phyloP scores from a whole-genome alignment of 768 basidiomycete genomes.

The Boletus fagicola region DNA sequence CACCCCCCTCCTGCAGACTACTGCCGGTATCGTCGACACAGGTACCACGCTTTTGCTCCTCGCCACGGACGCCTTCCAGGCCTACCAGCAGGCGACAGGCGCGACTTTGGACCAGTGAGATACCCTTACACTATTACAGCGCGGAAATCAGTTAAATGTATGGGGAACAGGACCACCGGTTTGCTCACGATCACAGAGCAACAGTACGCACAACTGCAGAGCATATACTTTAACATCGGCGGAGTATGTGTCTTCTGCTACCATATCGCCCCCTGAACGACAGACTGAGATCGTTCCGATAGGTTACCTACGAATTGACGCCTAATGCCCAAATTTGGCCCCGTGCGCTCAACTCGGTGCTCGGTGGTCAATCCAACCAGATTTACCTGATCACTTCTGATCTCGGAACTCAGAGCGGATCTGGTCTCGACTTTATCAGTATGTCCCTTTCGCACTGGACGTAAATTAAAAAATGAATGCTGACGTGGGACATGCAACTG shows the following conservation, averaged over 20 bases:
- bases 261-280: not conserved
- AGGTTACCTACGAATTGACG: conserved; percentile 55
- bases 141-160: not conserved
- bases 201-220: conserved; percentile 50
- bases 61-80: conserved; percentile 57
- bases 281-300: not conserved
- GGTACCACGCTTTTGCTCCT: conserved; percentile 55
- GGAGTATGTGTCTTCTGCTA: conserved; percentile 28
- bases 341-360: conserved; percentile 50
- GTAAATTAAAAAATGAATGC: not conserved
- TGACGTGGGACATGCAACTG: not conserved
- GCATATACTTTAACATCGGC: conserved; percentile 53
- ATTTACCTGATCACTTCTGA: conserved; percentile 62
- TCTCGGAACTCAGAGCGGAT: conserved; percentile 48
- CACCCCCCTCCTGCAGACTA: conserved; percentile 34
- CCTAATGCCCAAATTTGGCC: conserved; percentile 73
- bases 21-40: conserved; percentile 52
- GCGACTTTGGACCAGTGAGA: conserved; percentile 49
- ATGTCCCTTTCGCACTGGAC: conserved; percentile 16
- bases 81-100: conserved; percentile 53
- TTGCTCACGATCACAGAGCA: conserved; percentile 50
- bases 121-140: not conserved
- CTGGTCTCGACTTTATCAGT: conserved; percentile 68
- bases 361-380: conserved; percentile 49
- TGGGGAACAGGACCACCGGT: conserved; percentile 44